phyloP scores from a whole-genome alignment of 2,329 filamentous ascomycete species.

The Endothia cerciana region DNA sequence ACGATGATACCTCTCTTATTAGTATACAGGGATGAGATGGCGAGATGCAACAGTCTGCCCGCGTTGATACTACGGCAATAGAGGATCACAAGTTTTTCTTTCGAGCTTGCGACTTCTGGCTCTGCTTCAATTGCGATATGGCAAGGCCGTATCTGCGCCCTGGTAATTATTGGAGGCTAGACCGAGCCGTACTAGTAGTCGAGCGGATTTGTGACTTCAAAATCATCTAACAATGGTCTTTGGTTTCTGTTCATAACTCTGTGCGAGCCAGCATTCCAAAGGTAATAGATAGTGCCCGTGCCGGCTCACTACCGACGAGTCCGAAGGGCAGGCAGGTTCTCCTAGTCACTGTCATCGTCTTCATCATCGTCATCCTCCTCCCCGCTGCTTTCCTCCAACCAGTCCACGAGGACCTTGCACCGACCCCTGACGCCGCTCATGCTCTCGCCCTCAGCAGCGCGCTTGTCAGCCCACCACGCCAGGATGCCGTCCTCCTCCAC shows the following conservation, averaged over 20 bases:
- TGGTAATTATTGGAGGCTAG: too few species aligned
- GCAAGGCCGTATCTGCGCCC: not conserved
- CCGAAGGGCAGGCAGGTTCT: not conserved
- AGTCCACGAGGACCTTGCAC: constrained; percentile 79
- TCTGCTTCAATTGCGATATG: not conserved
- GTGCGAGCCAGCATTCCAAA: not conserved
- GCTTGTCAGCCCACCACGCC: constrained; percentile 82
- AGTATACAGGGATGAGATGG: constrained; percentile 12
- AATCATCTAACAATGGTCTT: not conserved
- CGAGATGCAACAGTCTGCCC: not conserved
- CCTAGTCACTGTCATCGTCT: constrained; percentile 46
- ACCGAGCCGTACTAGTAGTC: not conserved
- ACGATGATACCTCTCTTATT: constrained; percentile 24
- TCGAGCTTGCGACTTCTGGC: not conserved
- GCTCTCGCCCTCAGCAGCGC: constrained; percentile 67
- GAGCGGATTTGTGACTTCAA: not conserved
- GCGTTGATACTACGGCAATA: not conserved
- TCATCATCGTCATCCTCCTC: constrained; percentile 71
- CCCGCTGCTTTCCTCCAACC: constrained; percentile 77
- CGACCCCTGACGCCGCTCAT: constrained; percentile 74
- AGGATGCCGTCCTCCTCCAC: constrained; percentile 88
- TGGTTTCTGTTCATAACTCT: not conserved
- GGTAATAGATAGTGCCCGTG: not conserved
- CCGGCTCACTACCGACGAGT: not conserved
- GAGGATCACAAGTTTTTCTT: not conserved